These are phyloP conservation scores for Hypoxylon sp. DNA, from an alignment of 2,329 filamentous ascomycete species.

Conservation along the genomic window DNA sequence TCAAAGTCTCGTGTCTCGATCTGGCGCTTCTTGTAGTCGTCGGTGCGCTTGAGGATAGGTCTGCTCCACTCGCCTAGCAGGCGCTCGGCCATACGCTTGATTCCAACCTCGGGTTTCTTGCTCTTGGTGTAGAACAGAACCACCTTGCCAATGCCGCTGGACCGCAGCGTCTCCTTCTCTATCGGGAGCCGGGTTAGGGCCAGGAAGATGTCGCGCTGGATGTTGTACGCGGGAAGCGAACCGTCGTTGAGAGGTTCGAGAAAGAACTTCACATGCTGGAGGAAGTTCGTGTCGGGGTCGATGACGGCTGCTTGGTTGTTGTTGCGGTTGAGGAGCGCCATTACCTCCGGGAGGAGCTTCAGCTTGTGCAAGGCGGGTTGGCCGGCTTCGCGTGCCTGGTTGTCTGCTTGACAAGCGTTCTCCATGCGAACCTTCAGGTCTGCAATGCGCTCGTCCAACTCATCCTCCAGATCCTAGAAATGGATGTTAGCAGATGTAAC, in stretches of 20 bases:
- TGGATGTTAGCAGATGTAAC: conserved; percentile 6
- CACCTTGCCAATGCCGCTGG: conserved; percentile 94
- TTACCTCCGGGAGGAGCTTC: conserved; percentile 90
- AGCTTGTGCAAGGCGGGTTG: conserved; percentile 91
- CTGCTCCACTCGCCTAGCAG: conserved; percentile 96
- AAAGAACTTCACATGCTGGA: conserved; percentile 96
- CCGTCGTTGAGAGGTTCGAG: conserved; percentile 94
- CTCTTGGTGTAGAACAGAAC: conserved; percentile 97
- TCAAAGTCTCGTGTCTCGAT: conserved; percentile 71
- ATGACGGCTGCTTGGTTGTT: conserved; percentile 84
- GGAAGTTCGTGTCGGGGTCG: conserved; percentile 92
- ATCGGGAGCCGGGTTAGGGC: conserved; percentile 83
- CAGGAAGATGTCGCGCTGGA: conserved; percentile 91
- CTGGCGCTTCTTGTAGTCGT: conserved; percentile 89
- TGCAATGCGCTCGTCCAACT: conserved; percentile 89
- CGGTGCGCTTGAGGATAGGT: conserved; percentile 90
- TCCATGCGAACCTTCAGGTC: conserved; percentile 91
- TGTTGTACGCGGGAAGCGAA: conserved; percentile 93
- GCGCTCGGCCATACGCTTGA: conserved; percentile 93
- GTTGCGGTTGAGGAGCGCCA: conserved; percentile 87
- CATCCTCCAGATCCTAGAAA: conserved; percentile 82
- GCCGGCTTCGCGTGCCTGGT: conserved; percentile 78
- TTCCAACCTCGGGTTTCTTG: conserved; percentile 84
- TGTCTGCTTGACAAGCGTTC: conserved; percentile 85
- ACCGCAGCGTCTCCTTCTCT: conserved; percentile 87